Evolutionary conservation across 805 yeast species (phyloP).

Genomic region (Saccharomycopsis fibuligera): DNA sequence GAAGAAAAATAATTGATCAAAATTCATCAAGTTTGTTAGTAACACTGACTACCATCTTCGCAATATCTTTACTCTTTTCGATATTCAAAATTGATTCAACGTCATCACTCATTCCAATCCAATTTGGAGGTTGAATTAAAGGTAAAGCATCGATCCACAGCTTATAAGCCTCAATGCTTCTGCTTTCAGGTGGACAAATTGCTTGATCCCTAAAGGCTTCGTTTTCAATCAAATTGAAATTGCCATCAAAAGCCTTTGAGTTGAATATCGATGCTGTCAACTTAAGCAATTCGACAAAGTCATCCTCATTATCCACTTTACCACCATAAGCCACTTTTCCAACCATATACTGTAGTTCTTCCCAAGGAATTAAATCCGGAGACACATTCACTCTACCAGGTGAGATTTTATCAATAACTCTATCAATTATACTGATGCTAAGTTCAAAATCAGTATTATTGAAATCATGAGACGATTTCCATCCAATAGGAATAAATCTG

Average conservation of each 20-base stretch:
- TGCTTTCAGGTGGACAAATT: conserved; percentile 45
- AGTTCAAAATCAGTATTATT: conserved; percentile 64
- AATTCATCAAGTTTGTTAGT: neutral
- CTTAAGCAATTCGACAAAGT: conserved; percentile 31
- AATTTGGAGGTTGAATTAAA: conserved; percentile 41
- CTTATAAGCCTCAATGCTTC: conserved; percentile 29
- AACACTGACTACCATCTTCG: conserved; percentile 1
- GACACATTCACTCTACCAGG: conserved; percentile 32
- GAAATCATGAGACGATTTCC: conserved; percentile 56
- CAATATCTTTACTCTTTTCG: conserved; percentile 17
- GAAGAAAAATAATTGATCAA: neutral
- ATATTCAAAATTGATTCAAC: conserved; percentile 32
- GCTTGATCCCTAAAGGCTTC: conserved; percentile 15
- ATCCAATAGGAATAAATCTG: conserved; percentile 58
- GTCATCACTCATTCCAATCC: conserved; percentile 45
- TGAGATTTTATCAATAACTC: conserved; percentile 31
- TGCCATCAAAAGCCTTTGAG: conserved; percentile 33
- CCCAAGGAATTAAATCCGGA: conserved; percentile 50
- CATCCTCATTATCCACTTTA: conserved; percentile 40
- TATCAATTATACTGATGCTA: conserved; percentile 39
- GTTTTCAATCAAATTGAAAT: conserved; percentile 37
- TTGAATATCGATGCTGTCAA: conserved; percentile 37
- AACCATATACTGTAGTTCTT: conserved; percentile 40
- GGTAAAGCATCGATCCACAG: conserved; percentile 53
- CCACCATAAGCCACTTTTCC: conserved; percentile 54